phyloP scores from a whole-genome alignment of 257 asterid genomes.

The Haberlea rhodopensis region DNA sequence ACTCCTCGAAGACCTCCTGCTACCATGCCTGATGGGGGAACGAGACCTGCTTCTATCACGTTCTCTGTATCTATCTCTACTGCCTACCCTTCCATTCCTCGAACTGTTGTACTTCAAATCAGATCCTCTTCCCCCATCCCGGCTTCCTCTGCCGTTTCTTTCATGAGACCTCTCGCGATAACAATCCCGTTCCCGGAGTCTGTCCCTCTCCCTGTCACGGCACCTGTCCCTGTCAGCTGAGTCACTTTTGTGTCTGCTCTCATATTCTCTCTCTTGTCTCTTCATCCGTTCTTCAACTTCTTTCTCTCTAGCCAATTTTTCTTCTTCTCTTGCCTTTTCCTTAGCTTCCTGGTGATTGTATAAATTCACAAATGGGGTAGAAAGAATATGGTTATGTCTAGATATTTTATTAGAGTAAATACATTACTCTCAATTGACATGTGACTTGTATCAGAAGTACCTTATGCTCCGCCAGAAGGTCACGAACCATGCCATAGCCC shows the following conservation, averaged over 20 bases:
- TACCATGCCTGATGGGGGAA: slow-evolving; percentile 76
- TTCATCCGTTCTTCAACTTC: slow-evolving; percentile 81
- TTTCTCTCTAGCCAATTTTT: slow-evolving; percentile 77
- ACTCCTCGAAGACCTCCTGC: slow-evolving; percentile 66
- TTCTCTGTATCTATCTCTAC: slow-evolving; percentile 70
- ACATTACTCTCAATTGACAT: slow-evolving; percentile 13
- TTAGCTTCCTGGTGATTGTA: slow-evolving; percentile 58
- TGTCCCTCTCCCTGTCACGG: slow-evolving; percentile 58
- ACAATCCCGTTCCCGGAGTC: slow-evolving; percentile 51
- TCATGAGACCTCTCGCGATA: slow-evolving; percentile 55
- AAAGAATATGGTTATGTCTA: slow-evolving; percentile 2
- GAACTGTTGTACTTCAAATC: slow-evolving; percentile 56
- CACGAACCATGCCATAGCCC: slow-evolving; percentile 94
- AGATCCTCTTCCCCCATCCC: slow-evolving; percentile 55
- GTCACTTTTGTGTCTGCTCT: slow-evolving; percentile 49
- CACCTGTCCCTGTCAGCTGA: slow-evolving; percentile 79
- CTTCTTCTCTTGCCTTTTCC: slow-evolving; percentile 84
- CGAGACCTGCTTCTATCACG: slow-evolving; percentile 80
- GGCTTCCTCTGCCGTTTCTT: slow-evolving; percentile 60
- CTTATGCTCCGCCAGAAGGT: slow-evolving; percentile 66
- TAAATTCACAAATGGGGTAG: slow-evolving; percentile 23
- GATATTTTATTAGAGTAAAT: background rate
- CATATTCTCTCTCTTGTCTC: slow-evolving; percentile 71
- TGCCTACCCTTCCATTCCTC: slow-evolving; percentile 74
- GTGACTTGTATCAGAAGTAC: slow-evolving; percentile 23